phyloP scores from a whole-genome alignment of 768 basidiomycete genomes.

The Goffeauzyma gilvescens region DNA sequence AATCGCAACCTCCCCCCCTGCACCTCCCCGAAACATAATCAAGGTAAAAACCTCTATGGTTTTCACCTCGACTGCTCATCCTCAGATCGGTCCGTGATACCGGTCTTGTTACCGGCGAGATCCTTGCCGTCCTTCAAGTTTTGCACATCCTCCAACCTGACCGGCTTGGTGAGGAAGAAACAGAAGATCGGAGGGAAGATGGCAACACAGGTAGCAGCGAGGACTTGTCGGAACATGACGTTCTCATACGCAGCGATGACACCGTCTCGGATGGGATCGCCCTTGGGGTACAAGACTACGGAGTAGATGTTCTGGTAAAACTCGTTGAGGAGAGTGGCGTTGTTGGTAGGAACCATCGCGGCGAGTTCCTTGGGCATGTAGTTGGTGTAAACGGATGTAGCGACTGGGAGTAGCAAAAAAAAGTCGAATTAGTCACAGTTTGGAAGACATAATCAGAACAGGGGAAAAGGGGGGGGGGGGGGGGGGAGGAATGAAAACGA shows the following conservation, averaged over 20 bases:
- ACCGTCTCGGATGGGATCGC: constrained; percentile 46
- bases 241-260: constrained; percentile 39
- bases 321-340: constrained; percentile 13
- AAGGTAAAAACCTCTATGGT: too few species aligned
- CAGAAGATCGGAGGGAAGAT: constrained; percentile 44
- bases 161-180: constrained; percentile 46
- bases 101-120: constrained; percentile 18
- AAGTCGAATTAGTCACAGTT: neutral
- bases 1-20: too few species aligned
- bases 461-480: neutral
- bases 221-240: constrained; percentile 24
- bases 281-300: constrained; percentile 31
- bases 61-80: too few species aligned
- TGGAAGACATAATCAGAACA: neutral
- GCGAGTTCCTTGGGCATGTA: constrained; percentile 48
- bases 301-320: constrained; percentile 5
- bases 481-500: neutral
- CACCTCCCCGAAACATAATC: too few species aligned
- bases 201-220: constrained; percentile 40
- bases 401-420: constrained; percentile 22
- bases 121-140: constrained; percentile 45
- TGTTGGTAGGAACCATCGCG: constrained; percentile 39
- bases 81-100: constrained; percentile 5
- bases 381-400: constrained; percentile 49
- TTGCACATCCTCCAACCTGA: constrained; percentile 50